Evolutionary conservation across 108 stramenopile species (phyloP), one percentile per base, ranked within the genome.

Genomic region (Cyclostephanos invisitatus): DNA sequence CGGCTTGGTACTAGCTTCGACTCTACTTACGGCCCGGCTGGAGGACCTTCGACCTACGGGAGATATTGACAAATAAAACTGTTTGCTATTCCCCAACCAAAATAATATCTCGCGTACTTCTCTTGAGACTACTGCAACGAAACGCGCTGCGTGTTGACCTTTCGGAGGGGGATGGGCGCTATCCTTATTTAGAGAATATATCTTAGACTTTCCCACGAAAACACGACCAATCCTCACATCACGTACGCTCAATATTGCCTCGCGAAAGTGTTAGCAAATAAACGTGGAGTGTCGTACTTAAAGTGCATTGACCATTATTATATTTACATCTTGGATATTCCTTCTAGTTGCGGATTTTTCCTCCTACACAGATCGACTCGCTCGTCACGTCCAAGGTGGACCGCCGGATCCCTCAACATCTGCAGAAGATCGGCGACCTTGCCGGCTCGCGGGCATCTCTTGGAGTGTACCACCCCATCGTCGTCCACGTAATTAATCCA

Each of bases 1-100:
- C 82, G 93, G 22, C 78, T 94, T 10, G 93, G 93, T 35, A 94
- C 93, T 5, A 85, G 84, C 49, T 94, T 94, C 80, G 93, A 89
- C 62, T 71, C 81, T 9, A 88, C 85, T 9, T 92, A 92, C 61
- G 79, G 79, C 44, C 75, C 75, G 3, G 65, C 74, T 22, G n/a
- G 20, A 14, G n/a, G 20, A 14, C 56, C 24, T 59, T 27, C 71
- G 7, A 53, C 29, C 14, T 67, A 74, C 40, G 44, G 74, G 37
- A 65, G 73, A 53, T 74, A 54, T 49, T 11, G 64, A 64, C 67
- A 32, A 32, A 32, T 32, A 32, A 74, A 74, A 28, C 38, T 55
- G 17, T 46, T 46, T 15, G 44, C 14, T 15, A 46, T 40, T 40
- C 40, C 40, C 11, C 7, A 40, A 7, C 44, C 7, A n/a, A n/a